Evolutionary conservation across 768 basidiomycete genomes (phyloP), one percentile per base, ranked within the genome.

Genomic region (Leccinum sublutescens): DNA sequence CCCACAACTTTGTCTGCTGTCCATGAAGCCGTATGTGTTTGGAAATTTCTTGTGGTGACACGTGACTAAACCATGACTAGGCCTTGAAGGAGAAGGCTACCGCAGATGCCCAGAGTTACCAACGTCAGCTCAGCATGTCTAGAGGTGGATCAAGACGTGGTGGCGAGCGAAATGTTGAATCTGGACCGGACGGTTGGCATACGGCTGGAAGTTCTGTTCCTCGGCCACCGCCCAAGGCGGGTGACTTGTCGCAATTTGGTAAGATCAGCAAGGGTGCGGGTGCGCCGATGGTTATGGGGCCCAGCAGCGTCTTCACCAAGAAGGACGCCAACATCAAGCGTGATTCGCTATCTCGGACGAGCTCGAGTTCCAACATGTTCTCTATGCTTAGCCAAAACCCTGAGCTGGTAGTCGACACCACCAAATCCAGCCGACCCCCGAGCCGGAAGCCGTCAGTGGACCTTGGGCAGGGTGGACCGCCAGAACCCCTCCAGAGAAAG

Each of bases 141-240:
- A 88, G 95, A 40, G 88, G 90, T 40, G 93, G 93, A 40, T 98
- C 95, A 56, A 84, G 93, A 55, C 88, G 94, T 47, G 96, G 95
- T 40, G 86, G 84, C 17, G 84, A 91, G 8, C 82, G 88, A 59
- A 81, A 78, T 48, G 81, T 82, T 11, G 85, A 85, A 57, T 76
- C 80, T 56, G 86, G 85, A 27, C 81, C 88, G 31, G 95, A 98
- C 60, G 92, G 92, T n/a, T 98, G 95, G 95, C 84, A 89, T 36
- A 86, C 87, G 19, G 85, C 87, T 54, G 79, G 82, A 58, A 76
- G 78, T 38, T 71, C 76, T 29, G 75, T 76, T 40, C 55, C 81
- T 36, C 84, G 86, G 23, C 82, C 85, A 27, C 84, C 84, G 43
- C 75, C 88, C 57, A 89, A 93, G 76, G 92, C 86, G 52, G 93